A percentile compares a stretch with the other conserved stretches of the same genome.
Conservation (phyloP, 1,284 basidiomycete species). For the Ustilago nuda region DNA sequence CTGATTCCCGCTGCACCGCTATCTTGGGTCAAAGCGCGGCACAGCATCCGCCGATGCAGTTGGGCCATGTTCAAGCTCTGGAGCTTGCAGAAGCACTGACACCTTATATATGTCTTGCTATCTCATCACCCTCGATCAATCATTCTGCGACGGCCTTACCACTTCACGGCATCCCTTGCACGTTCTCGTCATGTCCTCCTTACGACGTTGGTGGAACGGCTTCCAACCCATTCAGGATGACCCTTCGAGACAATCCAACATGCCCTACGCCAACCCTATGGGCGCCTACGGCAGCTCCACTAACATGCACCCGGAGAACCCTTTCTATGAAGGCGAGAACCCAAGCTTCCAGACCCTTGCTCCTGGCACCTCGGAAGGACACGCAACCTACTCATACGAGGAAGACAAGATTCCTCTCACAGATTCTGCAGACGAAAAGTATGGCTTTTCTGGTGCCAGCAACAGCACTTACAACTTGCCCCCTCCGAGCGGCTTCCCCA, state of each 20-base stretch:
- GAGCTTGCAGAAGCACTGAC: background rate
- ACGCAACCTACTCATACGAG: conserved; percentile 38
- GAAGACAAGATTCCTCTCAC: conserved; percentile 59
- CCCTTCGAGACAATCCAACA: conserved; percentile 27
- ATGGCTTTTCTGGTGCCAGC: conserved; percentile 17
- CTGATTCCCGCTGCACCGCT: background rate
- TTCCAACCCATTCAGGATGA: conserved; percentile 42
- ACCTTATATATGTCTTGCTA: background rate
- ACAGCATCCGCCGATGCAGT: background rate
- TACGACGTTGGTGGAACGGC: conserved; percentile 29
- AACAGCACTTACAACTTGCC: conserved; percentile 33
- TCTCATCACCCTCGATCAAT: background rate
- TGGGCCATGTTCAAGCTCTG: background rate
- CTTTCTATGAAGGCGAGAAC: conserved; percentile 50
- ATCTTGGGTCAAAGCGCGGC: conserved; percentile 3
- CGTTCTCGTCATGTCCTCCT: conserved; percentile 20
- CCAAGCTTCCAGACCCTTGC: conserved; percentile 37
- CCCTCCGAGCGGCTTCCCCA: conserved; percentile 26
- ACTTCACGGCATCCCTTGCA: background rate
- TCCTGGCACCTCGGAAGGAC: conserved; percentile 38
- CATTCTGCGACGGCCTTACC: background rate
- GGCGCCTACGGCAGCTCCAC: conserved; percentile 19
- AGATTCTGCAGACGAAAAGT: conserved; percentile 51
- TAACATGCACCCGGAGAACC: conserved; percentile 37
- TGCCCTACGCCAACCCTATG: conserved; percentile 20